phyloP scores from a whole-genome alignment of 2,329 filamentous ascomycete genomes.

The Diaporthe helianthi region DNA sequence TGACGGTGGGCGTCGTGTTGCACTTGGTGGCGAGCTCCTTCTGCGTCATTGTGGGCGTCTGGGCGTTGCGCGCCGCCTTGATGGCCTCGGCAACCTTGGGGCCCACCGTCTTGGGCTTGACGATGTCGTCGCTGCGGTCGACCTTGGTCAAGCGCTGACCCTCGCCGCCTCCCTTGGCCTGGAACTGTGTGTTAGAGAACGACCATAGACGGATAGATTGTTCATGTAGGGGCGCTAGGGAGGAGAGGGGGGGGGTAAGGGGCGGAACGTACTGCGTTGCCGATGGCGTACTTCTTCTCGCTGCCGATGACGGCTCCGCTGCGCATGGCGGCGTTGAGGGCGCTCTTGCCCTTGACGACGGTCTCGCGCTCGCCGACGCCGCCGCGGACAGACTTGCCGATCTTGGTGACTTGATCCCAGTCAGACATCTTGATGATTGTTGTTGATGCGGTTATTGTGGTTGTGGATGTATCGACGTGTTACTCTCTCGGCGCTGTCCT shows the following conservation, averaged over 20 bases:
- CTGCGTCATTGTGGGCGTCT: conserved; percentile 95
- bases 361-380: conserved; percentile 77
- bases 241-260: neutral
- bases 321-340: conserved; percentile 89
- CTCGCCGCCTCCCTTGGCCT: conserved; percentile 60
- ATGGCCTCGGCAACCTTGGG: conserved; percentile 83
- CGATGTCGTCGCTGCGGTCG: conserved; percentile 95
- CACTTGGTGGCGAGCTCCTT: conserved; percentile 86
- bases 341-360: conserved; percentile 81
- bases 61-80: conserved; percentile 76
- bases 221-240: too few species aligned
- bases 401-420: conserved; percentile 91
- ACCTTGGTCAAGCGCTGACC: conserved; percentile 98
- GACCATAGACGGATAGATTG: too few species aligned
- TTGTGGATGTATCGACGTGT: conserved; percentile 11
- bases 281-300: conserved; percentile 86
- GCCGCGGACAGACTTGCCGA: conserved; percentile 82
- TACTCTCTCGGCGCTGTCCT: conserved; percentile 26
- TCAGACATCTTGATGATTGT: conserved; percentile 68
- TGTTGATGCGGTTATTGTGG: conserved; percentile 36
- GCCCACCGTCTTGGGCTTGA: conserved; percentile 94
- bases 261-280: conserved; percentile 73
- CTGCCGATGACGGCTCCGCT: conserved; percentile 78
- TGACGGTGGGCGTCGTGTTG: conserved; percentile 81
- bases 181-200: conserved; percentile 33